A percentile compares a stretch with the other conserved stretches of the same genome.
These are phyloP conservation scores for Striga asiatica DNA, from an alignment of 257 asterid genomes.

Conservation along the genomic window DNA sequence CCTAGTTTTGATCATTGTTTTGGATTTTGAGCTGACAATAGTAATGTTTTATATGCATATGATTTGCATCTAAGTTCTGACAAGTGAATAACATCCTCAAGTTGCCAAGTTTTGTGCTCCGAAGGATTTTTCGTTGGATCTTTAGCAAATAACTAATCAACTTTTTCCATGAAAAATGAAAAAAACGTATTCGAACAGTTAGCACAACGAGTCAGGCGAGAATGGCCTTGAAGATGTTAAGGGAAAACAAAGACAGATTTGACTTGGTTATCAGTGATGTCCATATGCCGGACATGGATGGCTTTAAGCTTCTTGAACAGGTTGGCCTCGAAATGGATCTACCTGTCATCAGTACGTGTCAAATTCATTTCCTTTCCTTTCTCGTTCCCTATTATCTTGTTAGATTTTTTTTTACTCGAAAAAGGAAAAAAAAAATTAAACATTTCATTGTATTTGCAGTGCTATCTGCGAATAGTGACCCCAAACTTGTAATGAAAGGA, in stretches of 20 bases:
- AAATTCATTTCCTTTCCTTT: background rate
- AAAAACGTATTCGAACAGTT: constrained; percentile 29
- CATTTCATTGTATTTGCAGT: constrained; percentile 30
- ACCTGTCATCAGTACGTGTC: constrained; percentile 69
- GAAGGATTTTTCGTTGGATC: background rate
- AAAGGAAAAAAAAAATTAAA: no score
- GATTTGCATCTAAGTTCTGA: no score
- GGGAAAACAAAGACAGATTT: constrained; percentile 58
- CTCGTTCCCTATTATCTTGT: background rate
- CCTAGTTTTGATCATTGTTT: no score
- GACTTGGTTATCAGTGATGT: constrained; percentile 83
- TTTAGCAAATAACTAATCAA: background rate
- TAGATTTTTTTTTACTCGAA: no score
- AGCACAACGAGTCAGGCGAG: constrained; percentile 59
- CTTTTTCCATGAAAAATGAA: constrained; percentile 7
- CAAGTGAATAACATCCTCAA: no score
- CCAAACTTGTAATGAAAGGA: constrained; percentile 74
- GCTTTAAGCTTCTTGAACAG: constrained; percentile 76
- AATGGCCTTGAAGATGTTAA: constrained; percentile 57
- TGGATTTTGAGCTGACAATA: no score
- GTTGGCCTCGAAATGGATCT: constrained; percentile 87
- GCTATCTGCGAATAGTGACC: constrained; percentile 70
- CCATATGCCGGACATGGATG: constrained; percentile 95
- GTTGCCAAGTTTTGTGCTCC: background rate
- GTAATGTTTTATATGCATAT: no score